Evolutionary conservation across 345 rosid genomes (phyloP).

Genomic region (Kernera saxatilis): DNA sequence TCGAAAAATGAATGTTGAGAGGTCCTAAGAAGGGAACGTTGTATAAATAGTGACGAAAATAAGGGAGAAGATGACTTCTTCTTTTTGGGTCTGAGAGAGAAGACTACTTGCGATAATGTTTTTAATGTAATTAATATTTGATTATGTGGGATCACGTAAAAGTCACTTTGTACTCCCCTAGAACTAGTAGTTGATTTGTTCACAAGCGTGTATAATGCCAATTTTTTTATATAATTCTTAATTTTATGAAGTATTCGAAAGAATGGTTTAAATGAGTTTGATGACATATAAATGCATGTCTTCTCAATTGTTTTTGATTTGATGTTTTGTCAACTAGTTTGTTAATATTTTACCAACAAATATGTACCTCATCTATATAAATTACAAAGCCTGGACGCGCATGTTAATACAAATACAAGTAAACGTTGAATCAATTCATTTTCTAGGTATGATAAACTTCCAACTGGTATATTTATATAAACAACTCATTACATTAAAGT

Average conservation of each 20-base stretch:
- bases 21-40: not conserved
- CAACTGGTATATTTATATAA: not conserved
- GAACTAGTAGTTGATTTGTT: not conserved
- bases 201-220: conserved; percentile 25
- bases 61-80: not conserved
- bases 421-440: conserved; percentile 1
- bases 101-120: not conserved
- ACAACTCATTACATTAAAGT: not conserved
- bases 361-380: not conserved
- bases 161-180: not conserved
- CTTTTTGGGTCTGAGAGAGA: not conserved
- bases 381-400: not conserved
- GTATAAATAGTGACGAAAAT: not conserved
- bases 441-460: not conserved
- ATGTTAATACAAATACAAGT: conserved; percentile 2
- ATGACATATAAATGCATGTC: not conserved
- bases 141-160: not conserved
- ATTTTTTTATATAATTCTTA: not conserved
- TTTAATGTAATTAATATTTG: not conserved
- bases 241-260: not conserved
- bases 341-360: not conserved
- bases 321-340: not conserved
- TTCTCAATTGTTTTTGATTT: not conserved
- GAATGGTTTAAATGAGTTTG: not conserved
- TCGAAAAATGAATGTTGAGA: not conserved